Evolutionary conservation across 768 basidiomycete genomes (phyloP).

Genomic region (Trametes villosa): DNA sequence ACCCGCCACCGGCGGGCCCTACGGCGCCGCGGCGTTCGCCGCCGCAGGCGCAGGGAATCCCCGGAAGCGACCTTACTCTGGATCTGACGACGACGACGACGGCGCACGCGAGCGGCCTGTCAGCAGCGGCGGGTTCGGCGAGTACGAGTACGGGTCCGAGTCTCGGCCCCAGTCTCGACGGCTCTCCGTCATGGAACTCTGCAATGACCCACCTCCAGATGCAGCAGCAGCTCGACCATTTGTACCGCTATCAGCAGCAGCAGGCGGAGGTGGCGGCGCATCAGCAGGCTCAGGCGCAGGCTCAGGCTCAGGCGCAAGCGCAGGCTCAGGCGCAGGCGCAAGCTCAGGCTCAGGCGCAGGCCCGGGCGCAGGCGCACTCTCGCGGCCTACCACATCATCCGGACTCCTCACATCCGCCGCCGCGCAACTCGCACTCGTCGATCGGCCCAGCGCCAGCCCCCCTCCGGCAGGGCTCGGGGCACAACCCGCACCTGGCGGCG

Average conservation of each 20-base stretch:
- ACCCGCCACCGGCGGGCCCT: constrained; percentile 49
- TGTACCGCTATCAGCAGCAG: constrained; percentile 44
- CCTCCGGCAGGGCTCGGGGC: constrained; percentile 25
- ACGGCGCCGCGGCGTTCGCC: constrained; percentile 23
- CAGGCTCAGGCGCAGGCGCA: constrained; percentile 30
- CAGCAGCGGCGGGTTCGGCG: constrained; percentile 31
- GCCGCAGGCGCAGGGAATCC: constrained; percentile 43
- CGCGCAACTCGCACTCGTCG: constrained; percentile 49
- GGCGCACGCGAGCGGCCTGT: constrained; percentile 25
- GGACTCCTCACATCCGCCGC: constrained; percentile 38
- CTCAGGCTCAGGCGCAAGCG: constrained; percentile 38
- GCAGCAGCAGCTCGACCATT: constrained; percentile 49
- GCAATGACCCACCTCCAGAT: constrained; percentile 68
- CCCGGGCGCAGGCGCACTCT: constrained; percentile 22
- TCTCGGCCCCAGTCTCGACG: constrained; percentile 80
- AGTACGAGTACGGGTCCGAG: constrained; percentile 72
- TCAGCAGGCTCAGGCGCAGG: constrained; percentile 29
- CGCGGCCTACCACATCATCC: constrained; percentile 40
- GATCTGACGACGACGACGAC: constrained; percentile 54
- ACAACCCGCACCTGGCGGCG: constrained; percentile 23
- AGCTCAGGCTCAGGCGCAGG: constrained; percentile 13
- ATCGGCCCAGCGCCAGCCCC: constrained; percentile 41
- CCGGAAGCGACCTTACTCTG: constrained; percentile 65
- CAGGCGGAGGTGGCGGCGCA: constrained; percentile 39
- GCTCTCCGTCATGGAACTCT: constrained; percentile 87